phyloP scores from a whole-genome alignment of 371 early-diverging fungal genomes.

The Choanephora cucurbitarum region DNA sequence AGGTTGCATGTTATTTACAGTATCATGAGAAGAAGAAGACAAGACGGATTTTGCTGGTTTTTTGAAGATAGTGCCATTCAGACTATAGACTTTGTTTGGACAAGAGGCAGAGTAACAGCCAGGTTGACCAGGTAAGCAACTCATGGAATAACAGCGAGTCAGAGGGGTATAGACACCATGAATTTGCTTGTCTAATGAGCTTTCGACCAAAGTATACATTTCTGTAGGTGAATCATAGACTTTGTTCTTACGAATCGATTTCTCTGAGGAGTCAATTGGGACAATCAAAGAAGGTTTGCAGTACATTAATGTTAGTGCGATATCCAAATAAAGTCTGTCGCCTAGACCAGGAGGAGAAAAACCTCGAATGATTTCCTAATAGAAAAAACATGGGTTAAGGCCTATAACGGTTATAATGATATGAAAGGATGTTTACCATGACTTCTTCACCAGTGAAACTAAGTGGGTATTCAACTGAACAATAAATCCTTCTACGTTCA shows the following conservation, averaged over 20 bases:
- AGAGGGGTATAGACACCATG: constrained; percentile 44
- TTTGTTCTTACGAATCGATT: constrained; percentile 38
- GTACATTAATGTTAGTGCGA: constrained; percentile 39
- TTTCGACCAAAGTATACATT: constrained; percentile 39
- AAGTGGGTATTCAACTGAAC: constrained; percentile 41
- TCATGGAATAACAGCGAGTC: constrained; percentile 39
- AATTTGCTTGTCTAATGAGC: constrained; percentile 25
- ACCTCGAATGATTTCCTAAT: constrained; percentile 37
- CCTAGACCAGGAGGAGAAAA: constrained; percentile 28
- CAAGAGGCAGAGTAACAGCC: constrained; percentile 48
- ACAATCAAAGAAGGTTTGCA: constrained; percentile 35
- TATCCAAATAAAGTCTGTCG: constrained; percentile 23
- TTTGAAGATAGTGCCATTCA: constrained; percentile 8
- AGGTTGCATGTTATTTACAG: too few species aligned
- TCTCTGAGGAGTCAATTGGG: constrained; percentile 47
- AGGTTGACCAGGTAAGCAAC: constrained; percentile 36
- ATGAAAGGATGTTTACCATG: constrained; percentile 28
- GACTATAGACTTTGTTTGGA: constrained; percentile 29
- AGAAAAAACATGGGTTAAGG: too few species aligned
- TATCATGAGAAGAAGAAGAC: constrained; percentile 43
- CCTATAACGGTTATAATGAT: too few species aligned
- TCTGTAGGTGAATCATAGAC: constrained; percentile 40
- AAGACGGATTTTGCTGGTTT: constrained; percentile 21
- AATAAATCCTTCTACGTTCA: constrained; percentile 36
- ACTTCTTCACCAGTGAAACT: constrained; percentile 52